Conservation (phyloP, 2,329 filamentous ascomycete genomes). For the Dichotomopilus funicola region DNA sequence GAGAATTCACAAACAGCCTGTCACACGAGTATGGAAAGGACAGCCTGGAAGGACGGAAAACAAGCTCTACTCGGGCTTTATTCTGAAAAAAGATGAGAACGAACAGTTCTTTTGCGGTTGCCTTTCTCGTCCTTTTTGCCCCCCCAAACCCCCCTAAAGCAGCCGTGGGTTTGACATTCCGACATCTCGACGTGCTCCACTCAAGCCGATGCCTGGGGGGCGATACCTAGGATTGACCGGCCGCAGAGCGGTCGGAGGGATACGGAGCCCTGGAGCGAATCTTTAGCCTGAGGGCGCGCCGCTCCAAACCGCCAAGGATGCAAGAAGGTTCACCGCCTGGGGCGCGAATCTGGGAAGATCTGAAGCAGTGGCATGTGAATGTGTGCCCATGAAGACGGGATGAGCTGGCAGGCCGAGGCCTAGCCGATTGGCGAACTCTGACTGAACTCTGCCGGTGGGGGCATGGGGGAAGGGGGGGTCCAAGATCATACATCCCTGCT, state of each 20-base stretch:
- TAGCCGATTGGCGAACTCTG: conserved; percentile 5
- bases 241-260: too few relatives aligned
- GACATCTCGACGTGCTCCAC: not conserved
- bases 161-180: too few relatives aligned
- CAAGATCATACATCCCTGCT: not conserved
- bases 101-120: too few relatives aligned
- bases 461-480: not conserved
- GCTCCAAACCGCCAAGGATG: not conserved
- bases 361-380: conserved; percentile 8
- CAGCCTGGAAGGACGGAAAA: too few relatives aligned
- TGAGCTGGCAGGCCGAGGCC: conserved; percentile 8
- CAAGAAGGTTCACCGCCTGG: conserved; percentile 7
- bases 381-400: conserved; percentile 2
- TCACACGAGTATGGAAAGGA: too few relatives aligned
- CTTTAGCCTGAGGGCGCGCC: not conserved
- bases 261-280: not conserved
- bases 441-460: not conserved
- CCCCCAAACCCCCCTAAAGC: too few relatives aligned
- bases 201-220: not conserved
- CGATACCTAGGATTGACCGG: not conserved
- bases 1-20: too few relatives aligned
- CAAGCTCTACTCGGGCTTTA: too few relatives aligned
- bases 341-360: not conserved
- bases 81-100: too few relatives aligned
- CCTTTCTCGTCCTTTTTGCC: too few relatives aligned